phyloP scores from a whole-genome alignment of 1,284 basidiomycete genomes.

The Fomitopsis pinicola region DNA sequence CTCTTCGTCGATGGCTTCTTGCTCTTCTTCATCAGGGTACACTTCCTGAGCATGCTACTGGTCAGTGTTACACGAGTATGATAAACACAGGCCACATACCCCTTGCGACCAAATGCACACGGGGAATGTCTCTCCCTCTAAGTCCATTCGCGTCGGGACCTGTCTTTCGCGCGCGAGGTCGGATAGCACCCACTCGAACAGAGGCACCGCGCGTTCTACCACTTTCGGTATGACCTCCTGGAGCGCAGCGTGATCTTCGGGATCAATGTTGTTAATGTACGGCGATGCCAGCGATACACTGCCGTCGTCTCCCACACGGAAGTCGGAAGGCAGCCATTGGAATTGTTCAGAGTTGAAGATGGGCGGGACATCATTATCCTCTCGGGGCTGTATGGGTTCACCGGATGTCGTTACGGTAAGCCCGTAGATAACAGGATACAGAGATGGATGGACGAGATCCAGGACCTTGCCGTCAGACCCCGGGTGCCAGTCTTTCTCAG shows the following conservation, averaged over 20 bases:
- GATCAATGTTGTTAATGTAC: background rate
- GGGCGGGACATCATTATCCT: background rate
- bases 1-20: background rate
- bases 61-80: background rate
- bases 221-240: background rate
- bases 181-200: background rate
- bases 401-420: background rate
- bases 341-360: background rate
- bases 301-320: conserved; percentile 1
- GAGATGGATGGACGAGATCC: background rate
- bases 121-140: background rate
- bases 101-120: background rate
- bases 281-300: background rate
- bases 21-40: background rate
- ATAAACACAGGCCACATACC: background rate
- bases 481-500: conserved; percentile 14
- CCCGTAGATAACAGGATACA: background rate
- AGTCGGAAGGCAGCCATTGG: conserved; percentile 11
- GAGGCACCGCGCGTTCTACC: background rate
- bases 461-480: conserved; percentile 10
- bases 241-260: background rate
- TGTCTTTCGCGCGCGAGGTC: background rate
- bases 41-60: background rate
- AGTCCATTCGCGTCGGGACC: background rate
- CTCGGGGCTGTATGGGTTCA: background rate